Base-by-base conservation (phyloP, 2,329 filamentous ascomycete species). In the Colletotrichum agaves region DNA sequence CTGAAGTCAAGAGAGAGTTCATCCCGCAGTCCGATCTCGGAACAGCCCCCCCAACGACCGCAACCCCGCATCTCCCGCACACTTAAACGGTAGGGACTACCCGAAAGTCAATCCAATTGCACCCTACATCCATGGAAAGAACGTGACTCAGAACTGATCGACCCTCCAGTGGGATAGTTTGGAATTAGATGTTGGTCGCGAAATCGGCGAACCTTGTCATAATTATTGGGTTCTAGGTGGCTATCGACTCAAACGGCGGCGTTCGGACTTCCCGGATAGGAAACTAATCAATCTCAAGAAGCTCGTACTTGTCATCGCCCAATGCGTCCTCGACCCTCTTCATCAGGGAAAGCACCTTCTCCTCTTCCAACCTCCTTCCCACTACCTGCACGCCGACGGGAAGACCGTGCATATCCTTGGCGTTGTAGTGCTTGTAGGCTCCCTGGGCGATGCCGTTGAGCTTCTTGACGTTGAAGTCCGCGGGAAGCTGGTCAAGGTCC, bases 331-430 rank as follows among this genome's bases (percentile, higher is more conserved):
- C 93, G 3, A 97, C 84, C 61, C 87, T 85, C 78, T 90, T 85
- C 93, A 97, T 97, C 13, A 91, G 84, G 0, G 90, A 88, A 56
- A 97, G 79, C 0, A 97, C 93, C 81, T 95, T 96, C 80, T 97
- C 93, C 77, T 97, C 94, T 75, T 96, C 90, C 73, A 97, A 80
- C 39, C 93, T 84, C 46, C 91, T 84, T 0, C 93, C 93, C 0
- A 97, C 90, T 23, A 97, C 84, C 78, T 97, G 94, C 7, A 98
- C 90, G 0, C 88, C 94, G 0, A 97, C 93, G 0, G 95, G 95
- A 44, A 98, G 81, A 0, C 94, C 94, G 52, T 93, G 90, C 94
- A 98, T 98, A 66, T 88, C 89, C 13, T 83, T 80, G 0, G 93
- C 90, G 76, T 98, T 88, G 76, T 98, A 98, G 73, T 93, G 85